Evolutionary conservation across 2,329 filamentous ascomycete genomes (phyloP), one percentile per base, ranked within the genome.

Genomic region (Aspergillus sp.): DNA sequence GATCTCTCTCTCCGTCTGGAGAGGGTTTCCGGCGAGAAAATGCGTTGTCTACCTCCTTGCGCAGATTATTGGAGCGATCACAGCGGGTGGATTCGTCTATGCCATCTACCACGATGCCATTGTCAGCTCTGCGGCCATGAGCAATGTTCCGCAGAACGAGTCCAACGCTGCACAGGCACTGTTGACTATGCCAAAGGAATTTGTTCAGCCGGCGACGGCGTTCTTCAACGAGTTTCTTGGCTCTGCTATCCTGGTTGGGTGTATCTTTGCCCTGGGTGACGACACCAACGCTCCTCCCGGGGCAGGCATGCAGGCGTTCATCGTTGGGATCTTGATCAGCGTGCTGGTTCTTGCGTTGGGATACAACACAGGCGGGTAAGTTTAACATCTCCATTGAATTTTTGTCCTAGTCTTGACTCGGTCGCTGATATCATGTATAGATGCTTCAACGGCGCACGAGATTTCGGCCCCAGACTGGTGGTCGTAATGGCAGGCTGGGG

Each of bases 221-320:
- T 72, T 74, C 41, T 72, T 73, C 43, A 70, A 63, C 4, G 71
- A 73, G 45, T 72, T 73, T 30, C 51, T 70, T 1, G 68, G 64
- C 1, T 66, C 66, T 8, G 69, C 63, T 1, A 67, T 71, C 3
- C 41, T 67, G 6, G 54, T 66, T 7, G 62, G 67, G 3, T 64
- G 61, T 1, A 64, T 74, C 20, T 54, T 74, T 11, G 71, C 71
- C 0, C 51, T 73, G 40, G 70, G 74, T 14, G 75, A 77, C 46
- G 72, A 76, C 40, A 65, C 65, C 10, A 77, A 77, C 50, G 68
- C 72, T 0, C 74, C 75, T 2, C 75, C 74, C 1, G 74, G 74
- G 1, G 73, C 73, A 9, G 71, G 71, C 53, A 73, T 71, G 71
- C 65, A 70, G 26, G 64, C 70, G 0, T 71, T 73, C 14, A 58